Evolutionary conservation across 1,139 yeast species (phyloP), one percentile per base, ranked within the genome.

Genomic region (Pichia sp.): DNA sequence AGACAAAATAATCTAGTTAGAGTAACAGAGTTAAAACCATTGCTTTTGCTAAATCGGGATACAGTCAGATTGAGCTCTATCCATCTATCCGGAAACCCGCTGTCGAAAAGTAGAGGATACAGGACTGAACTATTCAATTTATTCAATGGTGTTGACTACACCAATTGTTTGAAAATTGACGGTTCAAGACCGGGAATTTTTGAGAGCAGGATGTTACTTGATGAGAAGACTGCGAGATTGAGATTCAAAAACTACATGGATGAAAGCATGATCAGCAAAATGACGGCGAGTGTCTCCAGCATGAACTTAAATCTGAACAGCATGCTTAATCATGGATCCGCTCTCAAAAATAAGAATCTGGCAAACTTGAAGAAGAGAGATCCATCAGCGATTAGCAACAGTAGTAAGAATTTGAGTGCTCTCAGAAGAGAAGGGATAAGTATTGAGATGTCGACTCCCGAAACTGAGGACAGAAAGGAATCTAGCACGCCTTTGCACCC

Each of bases 151-250:
- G 70, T 72, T 20, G 69, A 66, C 37, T 69, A 65, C 41, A 60
- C 62, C 27, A 74, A 71, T 40, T 53, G 54, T 16, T 54, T 75
- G 42, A 66, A 69, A 47, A 68, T 77, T 33, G 83, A 77, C 51
- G 83, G 78, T 38, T 72, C 79, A 9, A 58, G 69, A 40, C 83
- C 84, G 0, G 83, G 84, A 1, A 69, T 77, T 41, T 72, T 77
- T 53, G 84, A 77, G 55, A 66, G 73, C 33, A 71, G 79, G 14
- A 50, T 72, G 50, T 52, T 74, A 23, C 56, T 73, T 37, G 81
- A 74, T 47, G 60, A 67, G 3, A 74, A 70, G 40, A 59, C 63
- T 9, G 71, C 79, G 0, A 57, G 59, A 35, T 55, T 64, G 48
- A 60, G 60, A 32, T 60, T 72, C 39, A 67, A 67, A 39, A 66